Evolutionary conservation across 805 yeast species (phyloP).

Genomic region (Candida xyloterini): DNA sequence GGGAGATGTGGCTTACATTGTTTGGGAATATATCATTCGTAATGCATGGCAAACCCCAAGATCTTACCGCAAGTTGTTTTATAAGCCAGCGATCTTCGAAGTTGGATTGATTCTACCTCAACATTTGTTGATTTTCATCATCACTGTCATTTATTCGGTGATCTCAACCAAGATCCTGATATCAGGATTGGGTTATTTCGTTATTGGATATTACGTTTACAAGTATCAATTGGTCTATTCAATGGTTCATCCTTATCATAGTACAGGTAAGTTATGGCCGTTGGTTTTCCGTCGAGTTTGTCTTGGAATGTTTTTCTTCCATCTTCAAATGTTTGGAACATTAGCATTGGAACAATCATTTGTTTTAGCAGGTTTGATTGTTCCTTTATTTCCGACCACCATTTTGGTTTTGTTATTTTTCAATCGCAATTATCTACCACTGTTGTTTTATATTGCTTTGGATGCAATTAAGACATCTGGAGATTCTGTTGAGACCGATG

Average conservation of each 20-base stretch:
- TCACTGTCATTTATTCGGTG: constrained; percentile 57
- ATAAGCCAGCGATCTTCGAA: constrained; percentile 57
- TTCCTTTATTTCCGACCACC: constrained; percentile 49
- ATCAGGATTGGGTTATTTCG: constrained; percentile 57
- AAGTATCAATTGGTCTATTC: constrained; percentile 61
- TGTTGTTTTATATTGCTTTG: constrained; percentile 54
- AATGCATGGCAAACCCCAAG: constrained; percentile 45
- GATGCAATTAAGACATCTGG: constrained; percentile 49
- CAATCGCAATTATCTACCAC: constrained; percentile 52
- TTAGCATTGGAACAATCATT: constrained; percentile 58
- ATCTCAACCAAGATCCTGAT: constrained; percentile 57
- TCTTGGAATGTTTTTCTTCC: constrained; percentile 53
- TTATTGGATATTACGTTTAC: constrained; percentile 56
- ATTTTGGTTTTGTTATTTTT: constrained; percentile 46
- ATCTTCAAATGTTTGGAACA: constrained; percentile 63
- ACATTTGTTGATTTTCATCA: constrained; percentile 56
- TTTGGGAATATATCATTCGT: constrained; percentile 39
- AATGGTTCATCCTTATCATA: constrained; percentile 62
- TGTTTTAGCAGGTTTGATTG: constrained; percentile 43
- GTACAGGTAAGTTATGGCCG: constrained; percentile 68
- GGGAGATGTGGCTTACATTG: constrained; percentile 49
- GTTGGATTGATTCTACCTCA: constrained; percentile 62
- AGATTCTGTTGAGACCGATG: constrained; percentile 29
- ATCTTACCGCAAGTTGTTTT: constrained; percentile 48
- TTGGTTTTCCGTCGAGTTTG: constrained; percentile 55